Conservation (phyloP, 139 green algal genomes). For the Coelastrella sp. region DNA sequence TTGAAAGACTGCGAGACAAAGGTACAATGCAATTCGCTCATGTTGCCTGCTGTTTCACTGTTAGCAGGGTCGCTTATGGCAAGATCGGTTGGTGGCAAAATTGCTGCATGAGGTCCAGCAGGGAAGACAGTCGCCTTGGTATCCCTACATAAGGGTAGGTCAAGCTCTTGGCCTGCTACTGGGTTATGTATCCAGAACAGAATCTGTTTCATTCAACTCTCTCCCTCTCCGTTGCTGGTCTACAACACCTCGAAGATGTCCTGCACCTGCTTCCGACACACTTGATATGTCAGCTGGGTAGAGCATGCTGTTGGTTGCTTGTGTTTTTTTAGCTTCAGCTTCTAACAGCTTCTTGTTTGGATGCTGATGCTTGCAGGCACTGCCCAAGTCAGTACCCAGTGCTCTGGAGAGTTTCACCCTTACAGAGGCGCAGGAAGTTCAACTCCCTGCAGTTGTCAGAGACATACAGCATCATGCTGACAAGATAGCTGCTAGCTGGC, state of each 20-base stretch:
- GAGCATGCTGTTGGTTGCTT: too few relatives aligned
- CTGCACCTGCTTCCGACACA: too few relatives aligned
- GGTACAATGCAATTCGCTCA: too few relatives aligned
- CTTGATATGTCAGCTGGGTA: neutral
- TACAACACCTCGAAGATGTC: too few relatives aligned
- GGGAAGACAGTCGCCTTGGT: constrained; percentile 61
- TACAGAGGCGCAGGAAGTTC: constrained; percentile 62
- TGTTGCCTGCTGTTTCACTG: neutral
- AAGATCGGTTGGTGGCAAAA: constrained; percentile 75
- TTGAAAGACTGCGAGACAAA: too few relatives aligned
- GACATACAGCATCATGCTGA: constrained; percentile 8
- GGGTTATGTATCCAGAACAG: too few relatives aligned
- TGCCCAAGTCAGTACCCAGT: constrained; percentile 65
- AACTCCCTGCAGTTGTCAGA: constrained; percentile 56
- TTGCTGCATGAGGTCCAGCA: constrained; percentile 70
- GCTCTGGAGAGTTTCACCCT: constrained; percentile 61
- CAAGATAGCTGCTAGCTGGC: constrained; percentile 26
- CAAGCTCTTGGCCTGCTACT: too few relatives aligned
- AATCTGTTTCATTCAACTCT: too few relatives aligned
- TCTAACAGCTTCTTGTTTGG: too few relatives aligned
- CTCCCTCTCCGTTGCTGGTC: too few relatives aligned
- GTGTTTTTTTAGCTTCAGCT: too few relatives aligned
- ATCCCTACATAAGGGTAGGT: constrained; percentile 67
- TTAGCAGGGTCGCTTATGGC: constrained; percentile 72
- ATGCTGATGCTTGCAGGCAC: constrained; percentile 66